Evolutionary conservation across 352 stramenopile species (phyloP).

Genomic region (Thalassiosira hispida): DNA sequence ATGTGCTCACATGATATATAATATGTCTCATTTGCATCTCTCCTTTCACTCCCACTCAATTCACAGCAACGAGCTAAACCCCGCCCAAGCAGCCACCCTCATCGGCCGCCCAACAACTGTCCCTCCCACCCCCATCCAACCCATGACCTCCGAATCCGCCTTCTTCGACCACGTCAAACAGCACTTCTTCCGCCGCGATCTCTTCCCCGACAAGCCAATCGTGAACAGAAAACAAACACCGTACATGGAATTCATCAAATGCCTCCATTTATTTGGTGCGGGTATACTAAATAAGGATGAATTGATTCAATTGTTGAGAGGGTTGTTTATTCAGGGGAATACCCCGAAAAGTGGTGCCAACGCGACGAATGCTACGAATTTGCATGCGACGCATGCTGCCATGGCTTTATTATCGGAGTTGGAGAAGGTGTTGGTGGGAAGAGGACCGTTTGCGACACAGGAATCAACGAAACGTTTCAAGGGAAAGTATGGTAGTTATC

Average conservation of each 20-base stretch:
- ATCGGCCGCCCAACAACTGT: conserved; percentile 70
- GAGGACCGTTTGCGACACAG: conserved; percentile 78
- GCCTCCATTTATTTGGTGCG: conserved; percentile 92
- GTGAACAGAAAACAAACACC: conserved; percentile 84
- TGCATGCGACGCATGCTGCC: conserved; percentile 55
- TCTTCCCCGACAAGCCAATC: conserved; percentile 84
- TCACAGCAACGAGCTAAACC: conserved; percentile 57
- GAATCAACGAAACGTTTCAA: conserved; percentile 67
- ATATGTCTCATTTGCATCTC: neutral
- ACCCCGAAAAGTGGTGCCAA: conserved; percentile 72
- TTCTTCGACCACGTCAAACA: conserved; percentile 96
- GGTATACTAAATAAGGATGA: conserved; percentile 84
- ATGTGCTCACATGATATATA: neutral
- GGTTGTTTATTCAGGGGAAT: conserved; percentile 82
- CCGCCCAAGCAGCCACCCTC: conserved; percentile 61
- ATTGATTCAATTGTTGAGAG: conserved; percentile 71
- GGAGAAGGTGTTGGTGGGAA: conserved; percentile 74
- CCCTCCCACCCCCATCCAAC: conserved; percentile 57
- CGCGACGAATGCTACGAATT: conserved; percentile 54
- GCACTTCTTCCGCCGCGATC: conserved; percentile 87
- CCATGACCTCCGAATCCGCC: conserved; percentile 72
- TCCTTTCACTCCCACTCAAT: conserved; percentile 7
- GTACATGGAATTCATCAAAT: conserved; percentile 98
- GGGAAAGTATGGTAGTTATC: conserved; percentile 69
- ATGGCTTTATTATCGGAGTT: conserved; percentile 70